Evolutionary conservation across 2,329 filamentous ascomycete genomes (phyloP), one percentile per base, ranked within the genome.

Genomic region (Diaporthe vexans): DNA sequence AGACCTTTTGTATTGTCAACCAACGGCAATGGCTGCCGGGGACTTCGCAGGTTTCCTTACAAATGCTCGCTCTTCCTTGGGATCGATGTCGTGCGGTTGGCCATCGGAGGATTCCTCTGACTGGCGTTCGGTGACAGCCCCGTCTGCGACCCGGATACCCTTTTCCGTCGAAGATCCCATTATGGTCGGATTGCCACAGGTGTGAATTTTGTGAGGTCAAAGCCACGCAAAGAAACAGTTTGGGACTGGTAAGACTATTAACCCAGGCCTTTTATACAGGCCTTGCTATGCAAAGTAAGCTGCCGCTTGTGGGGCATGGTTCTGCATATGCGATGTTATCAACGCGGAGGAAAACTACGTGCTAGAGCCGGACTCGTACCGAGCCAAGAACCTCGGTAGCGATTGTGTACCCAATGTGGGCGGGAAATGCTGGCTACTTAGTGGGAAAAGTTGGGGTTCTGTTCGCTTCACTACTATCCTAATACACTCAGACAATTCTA

Each of bases 21-120:
- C 2, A 37, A n/a, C 2, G 9, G 7, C 4, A 33, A 33, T 33
- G 6, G 5, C 6, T 29, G 24, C 1, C n/a, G 17, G 5, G 13
- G 33, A 24, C 7, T 3, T 17, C 6, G 51, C 2, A 4, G 10
- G 17, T 8, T 3, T 13, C 52, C 69, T 24, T 33, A 73, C 63
- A 29, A 73, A 73, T 6, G 61, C 63, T 51, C 72, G 52, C 21
- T 73, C 72, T 51, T 73, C 72, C 21, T 56, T 73, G 4, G 61
- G 26, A 24, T 73, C 63, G 8, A 73, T 46, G 4, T 70, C 40
- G 7, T 29, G 35, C 7, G 37, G 5, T 15, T 24, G 24, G 21
- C 21, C 29, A 4, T 54, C 46, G 13, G 24, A 24, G 11, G 13
- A 13, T 9, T 35, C 33, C 13, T 54, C 29, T 35, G 33, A 21